Evolutionary conservation across 2,329 filamentous ascomycete species (phyloP), one percentile per base, ranked within the genome.

Genomic region (Rutstroemia sp.): DNA sequence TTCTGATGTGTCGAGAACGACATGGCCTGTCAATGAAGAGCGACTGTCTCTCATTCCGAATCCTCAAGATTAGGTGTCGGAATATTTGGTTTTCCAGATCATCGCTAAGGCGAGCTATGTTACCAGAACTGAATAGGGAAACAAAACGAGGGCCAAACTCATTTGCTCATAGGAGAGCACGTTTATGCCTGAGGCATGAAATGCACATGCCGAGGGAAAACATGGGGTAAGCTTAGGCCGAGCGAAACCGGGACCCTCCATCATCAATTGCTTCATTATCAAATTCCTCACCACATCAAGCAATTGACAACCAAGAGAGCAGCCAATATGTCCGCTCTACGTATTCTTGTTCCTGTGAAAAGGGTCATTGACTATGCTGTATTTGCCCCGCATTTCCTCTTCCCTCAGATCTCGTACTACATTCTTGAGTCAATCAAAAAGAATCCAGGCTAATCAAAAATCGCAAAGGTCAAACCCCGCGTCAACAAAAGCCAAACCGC

Each of bases 311-410:
- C 9, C 39, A 27, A 2, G 8, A 30, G 17, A 19, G 19, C 21
- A 48, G n/a, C 54, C 6, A 67, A 63, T 61, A 84, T 85, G 82
- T 83, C 82, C 66, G 77, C 80, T 56, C 74, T 90, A 66, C 78
- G 87, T 71, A 91, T 92, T 72, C 79, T 92, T 60, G 87, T 92
- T 3, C 88, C 88, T 72, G 77, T 92, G 48, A 92, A 92, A 77
- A 78, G 88, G 82, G 88, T 92, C 51, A 90, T 92, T 76, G 88
- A 92, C 80, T 91, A 89, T 81, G 87, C 88, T 66, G 87, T 90
- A 75, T 70, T 83, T 75, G 3, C 14, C 8, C 40, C 57, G 56
- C 60, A 58, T 21, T 27, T 27, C 21, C 9, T 48, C 48, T 5
- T 12, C 48, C 46, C 44, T 48, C 39, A 21, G 36, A 12, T 6